Evolutionary conservation across 2,329 filamentous ascomycete genomes (phyloP), one percentile per base, ranked within the genome.

Genomic region (Venturia carpophila): DNA sequence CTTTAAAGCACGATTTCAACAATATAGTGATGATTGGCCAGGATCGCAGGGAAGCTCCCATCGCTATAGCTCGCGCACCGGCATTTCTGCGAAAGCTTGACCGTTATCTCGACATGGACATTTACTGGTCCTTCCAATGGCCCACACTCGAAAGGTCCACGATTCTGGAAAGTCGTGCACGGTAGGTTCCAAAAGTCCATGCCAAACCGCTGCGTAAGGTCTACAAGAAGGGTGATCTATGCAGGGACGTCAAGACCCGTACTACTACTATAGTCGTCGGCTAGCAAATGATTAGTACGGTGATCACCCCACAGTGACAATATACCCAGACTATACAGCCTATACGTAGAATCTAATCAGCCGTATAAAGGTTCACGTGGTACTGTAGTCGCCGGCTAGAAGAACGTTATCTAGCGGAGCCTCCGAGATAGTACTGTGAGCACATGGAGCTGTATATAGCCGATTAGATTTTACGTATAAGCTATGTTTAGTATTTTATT

Each of bases 21-120:
- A 21, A 19, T 37, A 58, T 58, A 7, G 52, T 58, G 52, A 58
- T 58, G 52, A 15, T 19, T 27, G 30, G 30, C 30, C 52, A 58
- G 52, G 52, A 58, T 58, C 30, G 52, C 52, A 58, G 52, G 52
- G 30, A 58, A 58, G 27, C 30, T 58, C 52, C 52, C 27, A 58
- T 58, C 30, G 30, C 52, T 27, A 39, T 58, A 39, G 52, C 30
- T 58, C 52, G 52, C 52, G 52, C 52, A 58, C 24, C 15, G 52
- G 37, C 19, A 19, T 5, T 30, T 21, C 17, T n/a, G 15, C 30
- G 3, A n/a, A 37, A n/a, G 30, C 27, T 21, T n/a, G 30, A 58
- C 30, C 52, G 52, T 58, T 15, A 58, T 37, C 6, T 21, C 52
- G 30, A 58, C 27, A 19, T 58, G 15, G 52, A 58, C 37, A 19